Evolutionary conservation across 2,329 filamentous ascomycete species (phyloP).

Genomic region (Botrytis paeoniae): DNA sequence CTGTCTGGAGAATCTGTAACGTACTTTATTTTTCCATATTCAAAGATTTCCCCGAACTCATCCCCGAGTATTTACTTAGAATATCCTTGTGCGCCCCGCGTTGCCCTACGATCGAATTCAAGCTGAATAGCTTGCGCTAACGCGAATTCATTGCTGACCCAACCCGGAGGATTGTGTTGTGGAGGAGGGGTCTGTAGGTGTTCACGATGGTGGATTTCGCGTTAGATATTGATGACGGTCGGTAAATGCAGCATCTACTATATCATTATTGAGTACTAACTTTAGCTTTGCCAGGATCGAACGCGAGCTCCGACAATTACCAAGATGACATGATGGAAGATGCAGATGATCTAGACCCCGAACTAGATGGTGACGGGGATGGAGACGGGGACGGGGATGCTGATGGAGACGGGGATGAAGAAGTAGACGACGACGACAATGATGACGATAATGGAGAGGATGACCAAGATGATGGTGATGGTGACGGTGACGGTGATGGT

Average conservation of each 20-base stretch:
- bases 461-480: slow-evolving; percentile 40
- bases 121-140: slow-evolving; percentile 1
- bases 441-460: slow-evolving; percentile 37
- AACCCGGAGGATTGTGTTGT: not conserved
- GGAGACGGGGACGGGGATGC: slow-evolving; percentile 42
- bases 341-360: slow-evolving; percentile 39
- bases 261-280: not conserved
- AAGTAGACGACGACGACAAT: slow-evolving; percentile 44
- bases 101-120: not conserved
- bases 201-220: slow-evolving; percentile 35
- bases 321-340: slow-evolving; percentile 58
- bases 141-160: not conserved
- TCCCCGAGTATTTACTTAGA: not conserved
- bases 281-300: slow-evolving; percentile 36
- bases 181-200: slow-evolving; percentile 15
- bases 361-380: slow-evolving; percentile 36
- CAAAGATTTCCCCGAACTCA: not conserved
- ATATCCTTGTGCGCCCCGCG: slow-evolving; percentile 14
- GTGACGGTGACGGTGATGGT: slow-evolving; percentile 36
- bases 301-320: slow-evolving; percentile 50
- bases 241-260: slow-evolving; percentile 24
- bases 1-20: not conserved
- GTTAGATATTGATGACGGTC: slow-evolving; percentile 36
- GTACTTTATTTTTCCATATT: not conserved
- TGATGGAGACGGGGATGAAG: slow-evolving; percentile 37